Base-by-base conservation (phyloP, 192 early-diverging fungal species). In the Cladochytrium replicatum region DNA sequence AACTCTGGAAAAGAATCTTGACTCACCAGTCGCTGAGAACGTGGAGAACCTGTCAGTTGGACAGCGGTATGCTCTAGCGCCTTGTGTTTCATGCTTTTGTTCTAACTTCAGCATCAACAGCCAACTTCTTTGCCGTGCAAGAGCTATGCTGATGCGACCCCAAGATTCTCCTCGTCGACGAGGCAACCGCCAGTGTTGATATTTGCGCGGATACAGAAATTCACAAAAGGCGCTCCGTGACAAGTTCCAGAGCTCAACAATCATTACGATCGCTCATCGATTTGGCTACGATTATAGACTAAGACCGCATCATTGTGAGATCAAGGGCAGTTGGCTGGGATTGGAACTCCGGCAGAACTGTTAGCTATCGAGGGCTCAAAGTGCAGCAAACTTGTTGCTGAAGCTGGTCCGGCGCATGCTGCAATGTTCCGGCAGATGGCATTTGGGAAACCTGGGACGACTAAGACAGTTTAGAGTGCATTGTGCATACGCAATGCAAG, bases 31-130 rank as follows among this genome's bases (percentile, higher is more conserved):
- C 2, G n/a, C 59, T 1, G 67, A 68, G 38, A 80, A 80, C 28
- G 87, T 87, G 29, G 72, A 76, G 15, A 93, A 90, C 56, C 74
- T 87, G 48, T 80, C 73, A 21, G 67, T 87, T 29, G 83, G 83
- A 1, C 78, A 85, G 42, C 51, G 72, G 4, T 88, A 92, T n/a
- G n/a, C n/a, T n/a, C n/a, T n/a, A 37, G 17, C 17, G 17, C 34
- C 17, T 37, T 37, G 13, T 37, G 17, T 37, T 37, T 37, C n/a
- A n/a, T n/a, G n/a, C n/a, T n/a, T n/a, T n/a, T n/a, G n/a, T n/a
- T n/a, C n/a, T n/a, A n/a, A n/a, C n/a, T n/a, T n/a, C n/a, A n/a
- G n/a, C n/a, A 69, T 13, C 13, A 13, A 37, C 13, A 37, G 48
- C n/a, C 48, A 49, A 31, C 46, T 77, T 29, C 13, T 59, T 5